phyloP scores from a whole-genome alignment of 805 yeast genomes.

The Kuraishia borneana region DNA sequence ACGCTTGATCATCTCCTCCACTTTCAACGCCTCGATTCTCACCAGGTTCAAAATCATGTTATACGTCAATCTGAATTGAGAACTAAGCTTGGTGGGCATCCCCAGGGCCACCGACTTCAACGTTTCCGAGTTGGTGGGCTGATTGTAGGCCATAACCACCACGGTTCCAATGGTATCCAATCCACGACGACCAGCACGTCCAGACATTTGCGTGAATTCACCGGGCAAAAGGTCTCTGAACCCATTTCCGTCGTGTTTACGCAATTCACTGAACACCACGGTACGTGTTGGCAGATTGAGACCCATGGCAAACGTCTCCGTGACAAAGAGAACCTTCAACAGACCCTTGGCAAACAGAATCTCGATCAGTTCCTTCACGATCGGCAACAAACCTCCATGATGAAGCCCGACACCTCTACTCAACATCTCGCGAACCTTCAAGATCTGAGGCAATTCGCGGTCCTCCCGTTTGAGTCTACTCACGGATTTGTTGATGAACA shows the following conservation, averaged over 20 bases:
- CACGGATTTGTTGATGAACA: conserved; percentile 87
- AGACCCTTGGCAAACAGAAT: conserved; percentile 79
- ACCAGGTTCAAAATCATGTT: conserved; percentile 88
- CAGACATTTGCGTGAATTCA: conserved; percentile 98
- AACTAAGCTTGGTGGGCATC: conserved; percentile 76
- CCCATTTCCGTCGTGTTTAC: conserved; percentile 85
- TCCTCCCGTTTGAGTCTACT: conserved; percentile 85
- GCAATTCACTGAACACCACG: conserved; percentile 74
- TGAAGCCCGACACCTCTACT: conserved; percentile 92
- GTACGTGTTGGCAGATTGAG: conserved; percentile 93
- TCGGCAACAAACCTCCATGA: conserved; percentile 89
- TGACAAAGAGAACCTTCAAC: conserved; percentile 87
- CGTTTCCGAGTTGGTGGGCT: conserved; percentile 43
- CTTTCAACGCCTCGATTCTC: conserved; percentile 87
- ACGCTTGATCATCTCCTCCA: conserved; percentile 97
- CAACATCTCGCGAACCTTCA: conserved; percentile 70
- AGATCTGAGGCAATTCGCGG: conserved; percentile 77
- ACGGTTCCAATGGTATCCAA: conserved; percentile 98
- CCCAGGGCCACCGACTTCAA: conserved; percentile 82
- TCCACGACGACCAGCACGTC: conserved; percentile 99
- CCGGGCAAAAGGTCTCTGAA: conserved; percentile 85
- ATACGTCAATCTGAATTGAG: conserved; percentile 91
- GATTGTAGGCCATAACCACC: conserved; percentile 74
- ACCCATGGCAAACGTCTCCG: conserved; percentile 99
- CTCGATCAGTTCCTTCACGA: conserved; percentile 88